Conservation (phyloP, 805 yeast species). For the Kluyveromyces aestuarii region DNA sequence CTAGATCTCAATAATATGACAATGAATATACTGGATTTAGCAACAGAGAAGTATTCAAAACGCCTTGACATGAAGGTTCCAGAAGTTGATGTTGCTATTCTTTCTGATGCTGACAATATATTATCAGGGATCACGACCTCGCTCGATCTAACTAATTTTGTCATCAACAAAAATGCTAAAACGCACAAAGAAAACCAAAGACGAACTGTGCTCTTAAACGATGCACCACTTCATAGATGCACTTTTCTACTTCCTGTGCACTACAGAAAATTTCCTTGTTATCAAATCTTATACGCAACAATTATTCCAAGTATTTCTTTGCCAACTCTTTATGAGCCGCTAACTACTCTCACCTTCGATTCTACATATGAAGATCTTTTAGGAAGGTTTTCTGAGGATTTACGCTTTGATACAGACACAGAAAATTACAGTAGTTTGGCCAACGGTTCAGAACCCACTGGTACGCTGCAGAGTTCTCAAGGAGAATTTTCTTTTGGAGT, state of each 20-base stretch:
- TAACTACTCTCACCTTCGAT: constrained; percentile 41
- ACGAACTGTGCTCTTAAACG: constrained; percentile 57
- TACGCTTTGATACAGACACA: constrained; percentile 7
- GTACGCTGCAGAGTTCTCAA: background rate
- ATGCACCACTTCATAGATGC: constrained; percentile 74
- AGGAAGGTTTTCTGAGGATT: constrained; percentile 13
- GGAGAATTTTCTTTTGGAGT: background rate
- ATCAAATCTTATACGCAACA: constrained; percentile 41
- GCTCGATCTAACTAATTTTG: constrained; percentile 48
- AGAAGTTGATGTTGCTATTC: constrained; percentile 27
- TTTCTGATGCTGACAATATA: constrained; percentile 18
- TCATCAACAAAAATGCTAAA: constrained; percentile 39
- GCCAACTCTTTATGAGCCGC: constrained; percentile 55
- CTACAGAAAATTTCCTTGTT: constrained; percentile 35
- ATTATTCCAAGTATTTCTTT: constrained; percentile 53
- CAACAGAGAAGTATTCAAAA: constrained; percentile 55
- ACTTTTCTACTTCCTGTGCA: constrained; percentile 58
- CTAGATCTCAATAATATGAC: constrained; percentile 21
- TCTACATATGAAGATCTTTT: constrained; percentile 31
- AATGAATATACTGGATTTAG: constrained; percentile 55
- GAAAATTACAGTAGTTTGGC: constrained; percentile 4
- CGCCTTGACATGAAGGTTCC: constrained; percentile 45
- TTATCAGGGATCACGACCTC: constrained; percentile 47
- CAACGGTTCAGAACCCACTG: constrained; percentile 27
- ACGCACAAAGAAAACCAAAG: constrained; percentile 48